Evolutionary conservation across 2,329 filamentous ascomycete genomes (phyloP).

Genomic region (Blastomyces silverae): DNA sequence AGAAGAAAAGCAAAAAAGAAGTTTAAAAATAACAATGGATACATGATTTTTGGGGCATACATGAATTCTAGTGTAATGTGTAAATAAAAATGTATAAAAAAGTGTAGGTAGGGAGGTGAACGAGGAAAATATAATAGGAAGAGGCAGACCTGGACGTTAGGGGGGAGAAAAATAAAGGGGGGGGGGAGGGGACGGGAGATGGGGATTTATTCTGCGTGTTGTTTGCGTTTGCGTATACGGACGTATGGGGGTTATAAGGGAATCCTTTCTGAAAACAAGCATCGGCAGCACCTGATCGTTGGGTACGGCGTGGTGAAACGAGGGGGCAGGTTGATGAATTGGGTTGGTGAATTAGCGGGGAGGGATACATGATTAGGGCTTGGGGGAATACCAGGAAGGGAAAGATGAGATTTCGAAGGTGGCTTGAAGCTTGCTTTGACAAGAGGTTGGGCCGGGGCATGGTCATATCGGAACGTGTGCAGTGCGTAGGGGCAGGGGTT

Average conservation of each 20-base stretch:
- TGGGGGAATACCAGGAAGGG: conserved; percentile 3
- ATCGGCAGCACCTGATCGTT: conserved; percentile 16
- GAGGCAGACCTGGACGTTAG: conserved; percentile 2
- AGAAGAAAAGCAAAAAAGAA: not conserved
- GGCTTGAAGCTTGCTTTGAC: not conserved
- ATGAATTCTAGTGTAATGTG: conserved; percentile 31
- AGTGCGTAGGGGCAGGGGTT: conserved; percentile 4
- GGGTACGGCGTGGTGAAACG: conserved; percentile 1
- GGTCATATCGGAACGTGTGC: conserved; percentile 13
- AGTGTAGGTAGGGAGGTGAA: conserved; percentile 22
- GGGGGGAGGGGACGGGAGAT: conserved; percentile 13
- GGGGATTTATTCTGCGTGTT: not conserved
- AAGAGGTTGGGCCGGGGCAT: conserved; percentile 11
- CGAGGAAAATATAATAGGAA: conserved; percentile 16
- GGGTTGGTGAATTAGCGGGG: not conserved
- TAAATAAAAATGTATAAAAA: conserved; percentile 18
- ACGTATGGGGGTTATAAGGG: conserved; percentile 12
- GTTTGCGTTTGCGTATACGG: not conserved
- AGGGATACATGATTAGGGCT: conserved; percentile 13
- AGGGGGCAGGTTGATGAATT: not conserved
- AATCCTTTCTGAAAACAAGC: conserved; percentile 21
- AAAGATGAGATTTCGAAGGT: not conserved
- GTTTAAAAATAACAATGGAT: conserved; percentile 24
- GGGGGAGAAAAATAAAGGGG: conserved; percentile 5
- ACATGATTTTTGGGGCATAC: conserved; percentile 41